Evolutionary conservation across 495 filamentous ascomycete genomes (phyloP), one percentile per base, ranked within the genome.

Genomic region (Sphaerosporella brunnea): DNA sequence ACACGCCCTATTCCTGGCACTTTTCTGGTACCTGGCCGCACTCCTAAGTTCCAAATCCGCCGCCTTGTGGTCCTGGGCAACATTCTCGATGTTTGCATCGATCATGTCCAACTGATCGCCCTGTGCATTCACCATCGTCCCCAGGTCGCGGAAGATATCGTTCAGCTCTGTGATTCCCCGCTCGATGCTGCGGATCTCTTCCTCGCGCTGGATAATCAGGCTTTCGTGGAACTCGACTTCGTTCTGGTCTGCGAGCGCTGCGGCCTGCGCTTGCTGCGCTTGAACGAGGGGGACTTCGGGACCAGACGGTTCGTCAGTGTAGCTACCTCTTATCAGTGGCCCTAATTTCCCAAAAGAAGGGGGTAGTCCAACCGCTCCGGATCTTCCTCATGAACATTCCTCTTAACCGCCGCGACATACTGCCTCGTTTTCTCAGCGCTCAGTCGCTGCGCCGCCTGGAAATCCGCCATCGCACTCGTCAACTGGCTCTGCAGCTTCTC

Each of bases 161-260:
- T 96, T 96, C 46, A 97, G 68, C 59, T 97, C 90, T 45, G 82
- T 80, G 9, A 97, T 88, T 50, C 80, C 82, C 59, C 93, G 86
- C 65, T 99, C 90, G 58, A 99, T 96, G 56, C 90, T 84, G 24
- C 87, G 78, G 54, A 99, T 99, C 68, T 96, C 90, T 18, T 80
- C 72, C 62, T 99, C 90, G 15, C 90, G 84, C 69, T 96, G 87
- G 51, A 88, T 75, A 60, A 99, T 96, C 26, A 99, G 67, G 9
- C 79, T 77, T 51, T 96, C 92, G 59, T 99, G 92, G 68, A 96
- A 99, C 58, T 96, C 86, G 42, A 99, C 90, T 56, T 99, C 90
- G 58, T 83, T 79, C 61, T 99, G 90, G 28, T 85, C 74, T 1
- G 90, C 90, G 1, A 96, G 72, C 13, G 79, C 82, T 21, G 79